Evolutionary conservation across 2,329 filamentous ascomycete genomes (phyloP).

Genomic region (Pseudocercospora vitis): DNA sequence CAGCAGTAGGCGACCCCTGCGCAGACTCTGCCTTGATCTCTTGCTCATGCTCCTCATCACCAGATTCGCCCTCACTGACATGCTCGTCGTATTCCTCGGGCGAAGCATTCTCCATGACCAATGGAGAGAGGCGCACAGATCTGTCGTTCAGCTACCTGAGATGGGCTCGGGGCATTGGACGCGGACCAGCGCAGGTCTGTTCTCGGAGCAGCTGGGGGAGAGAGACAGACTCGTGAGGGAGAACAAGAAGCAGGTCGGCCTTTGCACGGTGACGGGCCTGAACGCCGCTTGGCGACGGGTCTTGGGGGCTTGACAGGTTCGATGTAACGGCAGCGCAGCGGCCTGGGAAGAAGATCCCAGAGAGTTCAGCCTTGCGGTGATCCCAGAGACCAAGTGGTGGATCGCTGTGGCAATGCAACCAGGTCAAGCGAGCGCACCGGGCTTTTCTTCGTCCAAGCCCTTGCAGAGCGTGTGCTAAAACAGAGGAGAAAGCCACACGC

Average conservation of each 20-base stretch:
- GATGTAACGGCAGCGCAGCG: slow-evolving; percentile 5
- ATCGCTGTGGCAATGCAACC: slow-evolving; percentile 7
- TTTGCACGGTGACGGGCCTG: background rate
- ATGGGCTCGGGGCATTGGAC: background rate
- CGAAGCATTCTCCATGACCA: slow-evolving; percentile 35
- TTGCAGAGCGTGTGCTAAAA: background rate
- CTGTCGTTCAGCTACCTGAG: slow-evolving; percentile 6
- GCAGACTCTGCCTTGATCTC: slow-evolving; percentile 35
- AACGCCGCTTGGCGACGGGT: background rate
- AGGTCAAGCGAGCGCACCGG: slow-evolving; percentile 4
- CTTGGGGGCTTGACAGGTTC: slow-evolving; percentile 1
- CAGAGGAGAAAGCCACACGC: too few relatives aligned
- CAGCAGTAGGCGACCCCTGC: slow-evolving; percentile 28
- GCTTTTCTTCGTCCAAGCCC: slow-evolving; percentile 2
- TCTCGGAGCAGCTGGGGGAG: too few relatives aligned
- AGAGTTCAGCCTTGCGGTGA: slow-evolving; percentile 11
- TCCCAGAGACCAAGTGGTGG: slow-evolving; percentile 5
- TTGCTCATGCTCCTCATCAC: slow-evolving; percentile 31
- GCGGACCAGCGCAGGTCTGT: background rate
- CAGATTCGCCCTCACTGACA: slow-evolving; percentile 34
- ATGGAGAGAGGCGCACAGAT: background rate
- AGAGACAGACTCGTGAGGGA: too few relatives aligned
- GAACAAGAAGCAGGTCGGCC: background rate
- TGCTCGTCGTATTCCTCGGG: slow-evolving; percentile 37
- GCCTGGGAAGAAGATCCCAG: background rate